Conservation (phyloP, 2,329 filamentous ascomycete species). For the Talaromyces sp. region DNA sequence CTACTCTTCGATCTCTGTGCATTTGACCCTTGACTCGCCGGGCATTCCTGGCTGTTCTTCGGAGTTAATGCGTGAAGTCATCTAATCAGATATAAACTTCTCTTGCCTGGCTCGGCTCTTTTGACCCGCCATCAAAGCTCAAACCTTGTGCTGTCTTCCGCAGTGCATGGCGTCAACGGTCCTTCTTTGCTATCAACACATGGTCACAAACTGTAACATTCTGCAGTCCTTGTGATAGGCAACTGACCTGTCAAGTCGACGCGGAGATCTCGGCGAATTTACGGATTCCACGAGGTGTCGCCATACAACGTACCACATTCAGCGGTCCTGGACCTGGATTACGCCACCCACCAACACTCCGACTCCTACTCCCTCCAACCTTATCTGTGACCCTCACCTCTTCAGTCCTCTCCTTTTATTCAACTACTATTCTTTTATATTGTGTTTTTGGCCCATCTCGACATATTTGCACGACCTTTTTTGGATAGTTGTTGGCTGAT, state of each 20-base stretch:
- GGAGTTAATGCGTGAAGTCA: background rate
- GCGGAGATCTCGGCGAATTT: background rate
- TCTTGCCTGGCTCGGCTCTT: background rate
- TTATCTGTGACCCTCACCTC: background rate
- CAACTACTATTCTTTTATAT: background rate
- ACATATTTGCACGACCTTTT: background rate
- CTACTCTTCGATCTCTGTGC: background rate
- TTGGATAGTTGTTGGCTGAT: background rate
- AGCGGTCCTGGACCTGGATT: background rate
- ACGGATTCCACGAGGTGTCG: conserved; percentile 5
- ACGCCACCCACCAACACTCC: conserved; percentile 11
- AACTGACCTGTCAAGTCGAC: background rate
- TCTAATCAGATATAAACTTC: background rate
- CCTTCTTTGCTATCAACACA: background rate
- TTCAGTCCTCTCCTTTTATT: background rate
- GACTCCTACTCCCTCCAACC: background rate
- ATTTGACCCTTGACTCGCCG: conserved; percentile 1
- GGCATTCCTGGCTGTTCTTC: background rate
- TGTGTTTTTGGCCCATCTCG: background rate
- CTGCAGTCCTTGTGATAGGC: background rate
- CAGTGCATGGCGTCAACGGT: background rate
- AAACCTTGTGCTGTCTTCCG: background rate
- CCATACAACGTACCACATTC: background rate
- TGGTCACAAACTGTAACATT: background rate
- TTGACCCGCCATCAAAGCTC: background rate